A percentile compares a stretch with the other conserved stretches of the same genome.
These are phyloP conservation scores for Millerozyma acaciae DNA, from an alignment of 805 yeast genomes.

Conservation along the genomic window DNA sequence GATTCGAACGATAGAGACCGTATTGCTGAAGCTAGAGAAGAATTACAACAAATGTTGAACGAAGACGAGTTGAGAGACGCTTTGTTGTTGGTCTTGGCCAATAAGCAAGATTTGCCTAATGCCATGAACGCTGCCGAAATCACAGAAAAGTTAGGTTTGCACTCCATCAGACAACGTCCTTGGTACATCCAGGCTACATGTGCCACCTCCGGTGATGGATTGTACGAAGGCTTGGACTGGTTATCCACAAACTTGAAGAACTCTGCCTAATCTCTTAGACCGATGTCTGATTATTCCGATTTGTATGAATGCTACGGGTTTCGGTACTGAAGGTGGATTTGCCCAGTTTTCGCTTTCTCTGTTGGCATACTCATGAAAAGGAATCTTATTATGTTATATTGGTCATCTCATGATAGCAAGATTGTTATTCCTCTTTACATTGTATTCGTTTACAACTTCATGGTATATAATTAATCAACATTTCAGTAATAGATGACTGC, in stretches of 20 bases:
- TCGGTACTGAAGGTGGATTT: too few species aligned
- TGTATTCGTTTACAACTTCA: too few species aligned
- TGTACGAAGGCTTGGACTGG: conserved; percentile 38
- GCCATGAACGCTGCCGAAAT: conserved; percentile 44
- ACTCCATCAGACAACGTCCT: conserved; percentile 40
- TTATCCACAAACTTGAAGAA: conserved; percentile 31
- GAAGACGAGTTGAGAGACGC: conserved; percentile 43
- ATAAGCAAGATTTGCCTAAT: conserved; percentile 43
- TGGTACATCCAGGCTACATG: conserved; percentile 43
- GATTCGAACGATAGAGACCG: conserved; percentile 44
- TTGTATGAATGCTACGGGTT: too few species aligned
- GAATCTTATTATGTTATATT: too few species aligned
- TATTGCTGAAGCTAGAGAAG: conserved; percentile 41
- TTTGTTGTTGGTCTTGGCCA: conserved; percentile 37
- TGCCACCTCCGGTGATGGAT: conserved; percentile 39
- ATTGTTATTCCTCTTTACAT: too few species aligned
- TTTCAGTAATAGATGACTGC: conserved; percentile 4
- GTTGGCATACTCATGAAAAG: too few species aligned
- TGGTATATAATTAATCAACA: conserved; percentile 4
- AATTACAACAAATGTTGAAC: conserved; percentile 41
- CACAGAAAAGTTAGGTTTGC: conserved; percentile 42
- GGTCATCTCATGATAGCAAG: too few species aligned
- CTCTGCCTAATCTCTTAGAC: not conserved
- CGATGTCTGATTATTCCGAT: too few species aligned
- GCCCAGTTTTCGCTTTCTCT: too few species aligned